These are phyloP conservation scores for Cytospora schulzeri DNA, from an alignment of 2,329 filamentous ascomycete genomes.

Conservation along the genomic window DNA sequence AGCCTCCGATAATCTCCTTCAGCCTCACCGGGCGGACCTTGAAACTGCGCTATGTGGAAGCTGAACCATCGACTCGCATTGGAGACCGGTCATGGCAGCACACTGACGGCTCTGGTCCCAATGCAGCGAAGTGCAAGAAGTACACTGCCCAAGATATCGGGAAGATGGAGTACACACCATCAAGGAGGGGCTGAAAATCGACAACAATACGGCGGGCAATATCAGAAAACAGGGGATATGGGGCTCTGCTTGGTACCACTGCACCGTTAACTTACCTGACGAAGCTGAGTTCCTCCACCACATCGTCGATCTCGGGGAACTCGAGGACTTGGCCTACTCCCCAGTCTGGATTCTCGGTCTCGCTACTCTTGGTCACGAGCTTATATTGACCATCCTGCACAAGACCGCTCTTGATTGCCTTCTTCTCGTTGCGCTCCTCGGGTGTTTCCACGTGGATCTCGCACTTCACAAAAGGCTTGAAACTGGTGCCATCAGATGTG, in stretches of 20 bases:
- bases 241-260: slow-evolving; percentile 14
- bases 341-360: slow-evolving; percentile 67
- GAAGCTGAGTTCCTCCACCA: slow-evolving; percentile 73
- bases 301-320: slow-evolving; percentile 51
- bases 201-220: slow-evolving; percentile 10
- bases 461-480: slow-evolving; percentile 76
- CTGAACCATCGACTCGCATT: slow-evolving; percentile 2
- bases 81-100: neutral
- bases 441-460: slow-evolving; percentile 77
- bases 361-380: slow-evolving; percentile 55
- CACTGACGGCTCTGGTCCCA: slow-evolving; percentile 1
- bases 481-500: slow-evolving; percentile 44
- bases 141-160: slow-evolving; percentile 5
- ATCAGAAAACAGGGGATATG: slow-evolving; percentile 14
- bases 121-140: slow-evolving; percentile 2
- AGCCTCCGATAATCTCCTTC: neutral
- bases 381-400: slow-evolving; percentile 62
- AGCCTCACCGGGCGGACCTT: neutral
- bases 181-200: slow-evolving; percentile 4
- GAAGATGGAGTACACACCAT: neutral
- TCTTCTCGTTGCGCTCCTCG: slow-evolving; percentile 40
- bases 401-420: slow-evolving; percentile 45
- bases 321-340: slow-evolving; percentile 54
- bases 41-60: slow-evolving; percentile 3
- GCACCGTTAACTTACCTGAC: slow-evolving; percentile 59